Evolutionary conservation across 2,329 filamentous ascomycete species (phyloP).

Genomic region (Alternaria atra): DNA sequence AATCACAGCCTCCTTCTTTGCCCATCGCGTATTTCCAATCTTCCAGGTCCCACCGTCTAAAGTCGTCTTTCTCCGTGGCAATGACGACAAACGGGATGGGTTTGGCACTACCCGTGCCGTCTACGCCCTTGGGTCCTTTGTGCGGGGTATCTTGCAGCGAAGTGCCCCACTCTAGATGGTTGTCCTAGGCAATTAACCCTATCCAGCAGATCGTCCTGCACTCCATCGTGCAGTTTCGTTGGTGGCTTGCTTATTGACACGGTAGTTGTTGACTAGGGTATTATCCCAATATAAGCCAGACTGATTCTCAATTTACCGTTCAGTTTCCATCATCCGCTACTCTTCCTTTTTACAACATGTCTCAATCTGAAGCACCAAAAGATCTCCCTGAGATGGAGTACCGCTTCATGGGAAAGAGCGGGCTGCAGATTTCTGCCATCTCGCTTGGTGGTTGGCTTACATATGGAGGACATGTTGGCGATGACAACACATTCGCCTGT

Average conservation of each 20-base stretch:
- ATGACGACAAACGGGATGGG: constrained; percentile 2
- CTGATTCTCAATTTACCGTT: background rate
- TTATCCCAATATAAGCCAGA: background rate
- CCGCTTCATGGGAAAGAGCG: constrained; percentile 74
- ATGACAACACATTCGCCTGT: constrained; percentile 66
- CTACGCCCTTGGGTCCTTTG: background rate
- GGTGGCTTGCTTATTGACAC: constrained; percentile 3
- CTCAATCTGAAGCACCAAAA: constrained; percentile 21
- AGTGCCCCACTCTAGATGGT: constrained; percentile 2
- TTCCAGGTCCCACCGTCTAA: background rate
- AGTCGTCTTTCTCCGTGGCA: background rate
- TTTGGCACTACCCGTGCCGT: background rate
- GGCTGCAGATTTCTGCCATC: constrained; percentile 77
- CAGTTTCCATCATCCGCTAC: background rate
- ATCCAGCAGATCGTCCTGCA: constrained; percentile 1
- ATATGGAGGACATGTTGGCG: constrained; percentile 76
- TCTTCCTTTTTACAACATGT: constrained; percentile 2
- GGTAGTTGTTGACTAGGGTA: background rate
- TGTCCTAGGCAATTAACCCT: background rate
- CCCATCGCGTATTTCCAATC: background rate
- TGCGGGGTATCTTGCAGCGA: constrained; percentile 12
- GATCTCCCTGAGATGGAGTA: constrained; percentile 69
- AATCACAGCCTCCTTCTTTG: background rate
- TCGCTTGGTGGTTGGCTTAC: constrained; percentile 72
- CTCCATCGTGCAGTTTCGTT: background rate